Conservation (phyloP, 1,139 yeast genomes). For the Yamadazyma membranifaciens region DNA sequence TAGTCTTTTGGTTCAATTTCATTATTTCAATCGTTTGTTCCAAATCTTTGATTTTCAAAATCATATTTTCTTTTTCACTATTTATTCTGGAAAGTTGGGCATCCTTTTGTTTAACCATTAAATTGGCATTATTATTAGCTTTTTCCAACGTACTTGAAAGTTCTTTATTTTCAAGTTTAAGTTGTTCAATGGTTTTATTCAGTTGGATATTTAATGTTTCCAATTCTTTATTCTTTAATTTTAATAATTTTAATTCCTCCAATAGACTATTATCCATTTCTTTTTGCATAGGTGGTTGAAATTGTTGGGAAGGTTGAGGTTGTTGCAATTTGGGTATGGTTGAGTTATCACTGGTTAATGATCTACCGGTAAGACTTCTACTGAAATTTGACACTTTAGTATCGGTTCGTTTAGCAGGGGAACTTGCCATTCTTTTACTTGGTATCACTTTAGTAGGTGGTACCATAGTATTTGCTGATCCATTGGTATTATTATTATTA, state of each 20-base stretch:
- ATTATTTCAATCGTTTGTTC: slow-evolving; percentile 52
- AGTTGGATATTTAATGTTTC: slow-evolving; percentile 41
- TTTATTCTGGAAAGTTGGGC: slow-evolving; percentile 59
- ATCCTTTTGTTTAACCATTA: slow-evolving; percentile 63
- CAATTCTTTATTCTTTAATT: slow-evolving; percentile 56
- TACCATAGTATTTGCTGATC: slow-evolving; percentile 4
- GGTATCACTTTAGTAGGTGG: slow-evolving; percentile 36
- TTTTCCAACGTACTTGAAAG: slow-evolving; percentile 36
- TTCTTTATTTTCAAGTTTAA: slow-evolving; percentile 49
- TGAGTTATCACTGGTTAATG: slow-evolving; percentile 19
- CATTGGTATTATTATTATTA: slow-evolving; percentile 4
- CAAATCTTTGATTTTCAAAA: slow-evolving; percentile 46
- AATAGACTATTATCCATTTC: slow-evolving; percentile 23
- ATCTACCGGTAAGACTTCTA: slow-evolving; percentile 39
- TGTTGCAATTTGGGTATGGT: slow-evolving; percentile 3
- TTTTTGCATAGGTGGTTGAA: not conserved
- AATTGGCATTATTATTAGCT: slow-evolving; percentile 44
- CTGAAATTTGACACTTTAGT: slow-evolving; percentile 30
- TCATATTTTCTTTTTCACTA: slow-evolving; percentile 59
- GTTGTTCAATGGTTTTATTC: slow-evolving; percentile 36
- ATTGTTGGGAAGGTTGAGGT: slow-evolving; percentile 6
- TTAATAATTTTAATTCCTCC: slow-evolving; percentile 51
- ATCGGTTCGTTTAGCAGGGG: slow-evolving; percentile 55
- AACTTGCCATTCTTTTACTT: slow-evolving; percentile 62
- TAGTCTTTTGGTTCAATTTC: slow-evolving; percentile 29